phyloP scores from a whole-genome alignment of 192 early-diverging fungal genomes.

The Linnemannia zychae region DNA sequence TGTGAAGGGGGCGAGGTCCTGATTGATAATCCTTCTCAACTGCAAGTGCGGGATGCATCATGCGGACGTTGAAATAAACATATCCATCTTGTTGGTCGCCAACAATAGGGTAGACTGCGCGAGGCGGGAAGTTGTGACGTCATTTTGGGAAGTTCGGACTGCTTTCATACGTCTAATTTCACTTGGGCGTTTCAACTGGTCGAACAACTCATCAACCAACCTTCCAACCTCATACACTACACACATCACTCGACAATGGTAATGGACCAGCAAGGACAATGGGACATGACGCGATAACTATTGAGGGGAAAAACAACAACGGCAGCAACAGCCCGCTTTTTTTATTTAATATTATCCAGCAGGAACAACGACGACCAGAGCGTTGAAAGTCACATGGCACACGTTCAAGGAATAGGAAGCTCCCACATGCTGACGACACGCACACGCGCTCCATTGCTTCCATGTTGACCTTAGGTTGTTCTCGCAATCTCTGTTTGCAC shows the following conservation, averaged over 20 bases:
- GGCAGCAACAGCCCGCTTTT: neutral
- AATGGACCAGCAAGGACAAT: neutral
- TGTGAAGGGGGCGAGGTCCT: neutral
- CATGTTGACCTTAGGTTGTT: constrained; percentile 75
- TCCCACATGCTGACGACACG: neutral
- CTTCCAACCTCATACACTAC: neutral
- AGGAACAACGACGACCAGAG: no score
- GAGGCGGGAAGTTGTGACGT: neutral
- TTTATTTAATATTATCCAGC: neutral
- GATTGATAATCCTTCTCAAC: neutral
- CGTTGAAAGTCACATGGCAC: neutral
- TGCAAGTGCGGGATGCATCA: neutral
- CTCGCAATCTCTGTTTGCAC: constrained; percentile 91
- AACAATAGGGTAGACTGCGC: neutral
- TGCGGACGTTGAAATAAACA: neutral
- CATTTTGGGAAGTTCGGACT: neutral
- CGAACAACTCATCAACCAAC: neutral
- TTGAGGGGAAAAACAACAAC: neutral
- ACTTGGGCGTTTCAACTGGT: neutral
- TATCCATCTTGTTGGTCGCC: neutral
- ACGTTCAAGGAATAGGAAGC: neutral
- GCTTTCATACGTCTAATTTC: neutral
- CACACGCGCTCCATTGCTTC: neutral
- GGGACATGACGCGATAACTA: neutral
- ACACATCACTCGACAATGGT: neutral